Percentiles rank a stretch among this genome's conserved stretches.
These are phyloP conservation scores for Voacanga thouarsii DNA, from an alignment of 257 asterid species.

Conservation along the genomic window DNA sequence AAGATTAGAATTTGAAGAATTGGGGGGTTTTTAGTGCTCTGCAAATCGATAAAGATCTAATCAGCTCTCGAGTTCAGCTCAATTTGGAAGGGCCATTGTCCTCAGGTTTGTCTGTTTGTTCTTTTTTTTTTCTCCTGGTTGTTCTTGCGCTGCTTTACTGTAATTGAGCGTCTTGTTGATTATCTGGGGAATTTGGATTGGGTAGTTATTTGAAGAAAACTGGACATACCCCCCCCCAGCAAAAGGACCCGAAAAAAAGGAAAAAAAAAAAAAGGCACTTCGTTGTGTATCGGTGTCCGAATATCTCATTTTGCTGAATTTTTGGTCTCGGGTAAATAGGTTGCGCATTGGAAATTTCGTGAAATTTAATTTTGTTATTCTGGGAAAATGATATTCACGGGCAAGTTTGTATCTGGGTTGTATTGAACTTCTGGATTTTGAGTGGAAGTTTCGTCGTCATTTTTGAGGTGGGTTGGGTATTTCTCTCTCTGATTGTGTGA, in stretches of 20 bases:
- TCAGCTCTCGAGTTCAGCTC: slow-evolving; percentile 24
- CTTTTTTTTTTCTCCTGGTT: background rate
- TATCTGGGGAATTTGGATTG: slow-evolving; percentile 13
- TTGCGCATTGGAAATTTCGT: background rate
- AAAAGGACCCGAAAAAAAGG: no score
- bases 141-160: background rate
- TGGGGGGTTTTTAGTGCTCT: slow-evolving; percentile 20
- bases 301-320: background rate
- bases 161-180: slow-evolving; percentile 13
- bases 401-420: background rate
- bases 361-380: background rate
- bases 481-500: background rate
- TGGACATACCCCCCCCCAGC: no score
- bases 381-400: background rate
- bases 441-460: background rate
- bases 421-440: background rate
- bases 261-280: no score
- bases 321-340: background rate
- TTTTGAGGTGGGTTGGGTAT: background rate
- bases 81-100: slow-evolving; percentile 23
- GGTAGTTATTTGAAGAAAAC: background rate
- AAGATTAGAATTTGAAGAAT: slow-evolving; percentile 8
- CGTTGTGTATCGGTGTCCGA: background rate
- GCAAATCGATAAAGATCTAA: slow-evolving; percentile 29
- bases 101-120: slow-evolving; percentile 30